Evolutionary conservation across 2,329 filamentous ascomycete species (phyloP).

Genomic region (Alternaria triticina): DNA sequence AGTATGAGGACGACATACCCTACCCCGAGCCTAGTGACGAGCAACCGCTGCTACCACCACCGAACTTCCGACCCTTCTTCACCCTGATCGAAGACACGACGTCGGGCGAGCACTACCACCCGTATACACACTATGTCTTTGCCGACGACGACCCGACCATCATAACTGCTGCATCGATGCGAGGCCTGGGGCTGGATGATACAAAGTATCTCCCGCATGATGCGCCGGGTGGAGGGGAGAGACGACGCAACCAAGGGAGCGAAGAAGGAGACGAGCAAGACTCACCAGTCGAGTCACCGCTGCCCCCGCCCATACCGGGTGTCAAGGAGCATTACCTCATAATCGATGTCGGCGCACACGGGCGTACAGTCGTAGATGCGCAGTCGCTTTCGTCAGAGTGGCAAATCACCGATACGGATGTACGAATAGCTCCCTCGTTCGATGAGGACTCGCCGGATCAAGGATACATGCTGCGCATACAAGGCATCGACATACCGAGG

Average conservation of each 20-base stretch:
- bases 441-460: slow-evolving; percentile 54
- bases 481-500: slow-evolving; percentile 56
- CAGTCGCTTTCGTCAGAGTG: slow-evolving; percentile 78
- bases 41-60: slow-evolving; percentile 48
- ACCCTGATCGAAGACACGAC: slow-evolving; percentile 78
- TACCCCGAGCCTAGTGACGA: slow-evolving; percentile 44
- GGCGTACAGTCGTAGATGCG: slow-evolving; percentile 66
- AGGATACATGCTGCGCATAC: slow-evolving; percentile 67
- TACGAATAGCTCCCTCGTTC: slow-evolving; percentile 69
- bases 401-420: slow-evolving; percentile 64
- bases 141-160: slow-evolving; percentile 85
- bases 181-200: slow-evolving; percentile 57
- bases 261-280: slow-evolving; percentile 34
- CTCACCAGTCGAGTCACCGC: slow-evolving; percentile 44
- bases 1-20: slow-evolving; percentile 37
- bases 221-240: slow-evolving; percentile 25
- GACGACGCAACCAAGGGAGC: slow-evolving; percentile 20
- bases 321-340: slow-evolving; percentile 63
- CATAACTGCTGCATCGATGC: slow-evolving; percentile 69
- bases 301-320: slow-evolving; percentile 56
- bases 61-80: slow-evolving; percentile 80
- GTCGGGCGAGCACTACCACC: slow-evolving; percentile 79
- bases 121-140: slow-evolving; percentile 90
- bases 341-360: slow-evolving; percentile 58
- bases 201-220: slow-evolving; percentile 47